Evolutionary conservation across 2,329 filamentous ascomycete genomes (phyloP), one percentile per base, ranked within the genome.

Genomic region (Cadophora gregata): DNA sequence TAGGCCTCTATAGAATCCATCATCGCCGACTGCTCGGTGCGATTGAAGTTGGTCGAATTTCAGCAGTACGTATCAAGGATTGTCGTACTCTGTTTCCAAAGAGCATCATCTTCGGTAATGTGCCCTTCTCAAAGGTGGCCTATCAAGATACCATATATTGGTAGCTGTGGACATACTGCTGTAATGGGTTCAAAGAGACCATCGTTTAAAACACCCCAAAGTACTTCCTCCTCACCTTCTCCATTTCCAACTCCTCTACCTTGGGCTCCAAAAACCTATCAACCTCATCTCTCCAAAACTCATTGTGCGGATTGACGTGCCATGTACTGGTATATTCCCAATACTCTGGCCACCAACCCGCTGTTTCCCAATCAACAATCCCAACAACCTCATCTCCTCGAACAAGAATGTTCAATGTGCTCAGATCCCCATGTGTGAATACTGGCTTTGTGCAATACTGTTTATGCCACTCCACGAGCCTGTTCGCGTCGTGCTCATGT

Each of bases 31-130:
- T 71, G 72, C 62, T 80, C 78, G 0, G 70, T 75, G 1, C 78
- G 78, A 45, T 78, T 73, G 48, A 80, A 75, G 60, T 74, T 70
- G 5, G 74, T 77, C 9, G 80, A 64, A 25, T 74, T 77, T 4
- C 70, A 70, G 1, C 79, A 78, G 77, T 77, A 80, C 0, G 72
- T 75, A 58, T 82, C 77, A 0, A 81, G 70, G 50, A 81, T 81
- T 1, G 69, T 73, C 2, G 80, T 77, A 3, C 74, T 72, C 0
- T 65, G 66, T 10, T 77, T 70, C 77, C 76, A 80, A 59, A 81
- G 78, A 4, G 66, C 70, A 29, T 78, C 69, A 61, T 79, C 73
- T 8, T 72, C 71, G 0, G 80, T 81, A 63, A 81, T 80, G 59
- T 81, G 80, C 80, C 68, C 50, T 55, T 29, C 19, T 14, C 24